Base-by-base conservation (phyloP, 2,329 filamentous ascomycete genomes). In the Neofusicoccum sp. region DNA sequence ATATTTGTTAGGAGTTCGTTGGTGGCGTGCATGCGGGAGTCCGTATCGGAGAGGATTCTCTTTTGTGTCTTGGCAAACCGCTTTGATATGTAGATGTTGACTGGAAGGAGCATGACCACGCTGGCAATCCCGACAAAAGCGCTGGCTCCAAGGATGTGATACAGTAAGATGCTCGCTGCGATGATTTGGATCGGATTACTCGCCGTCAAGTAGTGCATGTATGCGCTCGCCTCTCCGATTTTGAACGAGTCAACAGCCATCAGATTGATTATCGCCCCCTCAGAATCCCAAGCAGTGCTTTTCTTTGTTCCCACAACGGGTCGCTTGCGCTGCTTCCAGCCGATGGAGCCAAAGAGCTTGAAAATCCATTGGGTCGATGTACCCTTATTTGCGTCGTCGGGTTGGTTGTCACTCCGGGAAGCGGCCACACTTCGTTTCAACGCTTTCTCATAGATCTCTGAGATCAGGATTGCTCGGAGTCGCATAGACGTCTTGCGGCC, bases 191-290 rank as follows among this genome's bases (percentile, higher is more conserved):
- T 90, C 0, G 95, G 95, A 1, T 93, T 93, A 63, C 89, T 88
- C 0, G 93, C 93, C 80, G 93, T 89, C n/a, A 99, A 80, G 75
- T 96, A 99, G 75, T 99, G 95, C 31, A 99, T 80, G 73, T 99
- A 99, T 0, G 93, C 90, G 38, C 91, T 95, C 62, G 96, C 88
- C 72, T 99, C 95, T 64, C 91, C 90, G 60, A 99, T 91, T 78
- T 99, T 99, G 85, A 98, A 98, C 49, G 93, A 97, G 79, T 99
- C 96, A 40, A 99, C 96, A 9, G 95, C 96, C 95, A 99, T 99
- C 66, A 99, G 81, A 75, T 98, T 99, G 79, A 99, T 99, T 70
- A 99, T 97, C n/a, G 95, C 96, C 64, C 96, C 95, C 54, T 96
- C 83, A 63, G 95, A 97, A 40, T 92, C 93, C 77, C 96, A 91